Percentiles rank a stretch among this genome's conserved stretches.
Conservation (phyloP, 768 basidiomycete genomes). For the Russula emetica region DNA sequence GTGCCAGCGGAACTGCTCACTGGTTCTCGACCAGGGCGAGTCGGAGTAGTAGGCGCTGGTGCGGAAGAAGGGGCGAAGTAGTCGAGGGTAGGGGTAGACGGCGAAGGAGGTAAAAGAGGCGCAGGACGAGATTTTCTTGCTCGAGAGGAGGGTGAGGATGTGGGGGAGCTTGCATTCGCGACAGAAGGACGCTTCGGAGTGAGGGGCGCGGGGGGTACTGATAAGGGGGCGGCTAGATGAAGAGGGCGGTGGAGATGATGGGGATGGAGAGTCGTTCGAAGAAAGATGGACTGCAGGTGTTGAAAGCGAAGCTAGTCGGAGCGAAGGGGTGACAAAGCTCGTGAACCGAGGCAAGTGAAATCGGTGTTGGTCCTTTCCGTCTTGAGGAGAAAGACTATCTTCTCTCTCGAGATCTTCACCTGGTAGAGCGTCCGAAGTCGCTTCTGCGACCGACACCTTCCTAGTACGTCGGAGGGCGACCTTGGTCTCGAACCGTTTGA, state of each 20-base stretch:
- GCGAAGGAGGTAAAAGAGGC: constrained; percentile 28
- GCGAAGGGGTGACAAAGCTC: constrained; percentile 59
- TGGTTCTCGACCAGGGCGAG: constrained; percentile 32
- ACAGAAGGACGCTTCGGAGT: constrained; percentile 29
- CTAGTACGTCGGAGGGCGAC: constrained; percentile 36
- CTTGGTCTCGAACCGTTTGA: constrained; percentile 39
- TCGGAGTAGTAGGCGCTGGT: constrained; percentile 16
- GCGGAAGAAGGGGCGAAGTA: constrained; percentile 3
- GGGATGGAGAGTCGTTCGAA: constrained; percentile 51
- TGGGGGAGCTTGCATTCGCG: constrained; percentile 27
- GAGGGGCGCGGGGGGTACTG: constrained; percentile 35
- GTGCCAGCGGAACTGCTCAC: too few species aligned
- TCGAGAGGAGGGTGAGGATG: constrained; percentile 28
- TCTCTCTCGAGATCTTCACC: background rate
- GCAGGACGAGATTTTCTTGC: constrained; percentile 30
- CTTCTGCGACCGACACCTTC: constrained; percentile 39
- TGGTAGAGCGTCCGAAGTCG: constrained; percentile 37
- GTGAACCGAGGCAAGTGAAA: constrained; percentile 50
- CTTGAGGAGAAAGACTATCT: constrained; percentile 2
- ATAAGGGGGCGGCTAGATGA: constrained; percentile 46
- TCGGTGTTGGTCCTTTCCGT: constrained; percentile 22
- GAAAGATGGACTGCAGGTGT: constrained; percentile 67
- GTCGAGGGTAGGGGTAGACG: constrained; percentile 21
- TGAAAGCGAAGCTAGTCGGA: constrained; percentile 68
- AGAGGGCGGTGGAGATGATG: constrained; percentile 47